Evolutionary conservation across 106 monocot genomes (phyloP), one percentile per base, ranked within the genome.

Genomic region (Dendrobium huoshanense): DNA sequence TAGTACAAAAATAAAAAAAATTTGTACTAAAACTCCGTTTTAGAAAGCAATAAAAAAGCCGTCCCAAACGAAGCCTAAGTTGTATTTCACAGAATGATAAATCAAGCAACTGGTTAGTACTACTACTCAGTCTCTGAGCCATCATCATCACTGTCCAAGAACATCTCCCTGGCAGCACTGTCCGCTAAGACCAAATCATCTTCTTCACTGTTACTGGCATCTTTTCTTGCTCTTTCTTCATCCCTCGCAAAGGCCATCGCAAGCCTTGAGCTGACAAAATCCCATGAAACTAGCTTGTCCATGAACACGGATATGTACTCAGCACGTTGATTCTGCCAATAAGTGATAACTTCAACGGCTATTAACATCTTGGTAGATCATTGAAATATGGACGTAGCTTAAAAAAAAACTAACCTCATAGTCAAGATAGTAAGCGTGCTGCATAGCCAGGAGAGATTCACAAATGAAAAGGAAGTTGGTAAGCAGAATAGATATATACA

Each of bases 381-480:
- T 47, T 2, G 45, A 20, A 72, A 24, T 22, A 65, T 65, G 64
- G 51, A 13, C 24, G 64, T 1, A 64, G 64, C 64, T 51, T 51
- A 24, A 6, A 54, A 78, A 78, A 54, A 51, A 40, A 55, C 82
- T 77, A 16, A 95, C 95, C 95, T 92, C 90, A 77, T 89, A 92
- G 43, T 95, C 95, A 80, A 92, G 89, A 78, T 88, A 95, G 77
- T 95, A 95, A 44, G 95, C 95, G 77, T 95, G 95, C 95, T 95
- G 87, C 8, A 51, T 7, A 16, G 11, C 18, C 51, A 76, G 9
- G 64, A 51, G 67, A 15, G 51, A 77, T 73, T 61, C 22, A n/a
- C 18, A 44, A 48, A 20, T 29, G 51, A 51, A 51, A 51, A 51
- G 51, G 51, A 51, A 51, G 51, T 72, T 68, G 18, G 9, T 42